Percentiles rank a stretch among this genome's conserved stretches.
phyloP scores from a whole-genome alignment of 23 red algal genomes.

The Chondrus crispus region DNA sequence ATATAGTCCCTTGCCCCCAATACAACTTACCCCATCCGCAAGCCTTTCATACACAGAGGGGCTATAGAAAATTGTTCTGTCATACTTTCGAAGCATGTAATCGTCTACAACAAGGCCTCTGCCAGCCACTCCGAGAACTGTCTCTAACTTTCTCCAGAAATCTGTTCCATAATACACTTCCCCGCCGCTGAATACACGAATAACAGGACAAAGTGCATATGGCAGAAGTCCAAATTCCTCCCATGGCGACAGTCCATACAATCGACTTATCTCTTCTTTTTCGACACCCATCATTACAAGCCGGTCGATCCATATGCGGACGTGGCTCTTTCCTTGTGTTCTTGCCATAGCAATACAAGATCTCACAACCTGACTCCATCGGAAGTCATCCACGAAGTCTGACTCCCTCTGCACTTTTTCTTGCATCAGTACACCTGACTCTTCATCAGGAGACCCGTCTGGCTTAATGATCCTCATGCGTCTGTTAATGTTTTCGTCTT shows the following conservation, averaged over 20 bases:
- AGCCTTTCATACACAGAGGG: background rate
- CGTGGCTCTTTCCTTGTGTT: background rate
- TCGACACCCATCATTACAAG: background rate
- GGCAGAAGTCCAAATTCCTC: background rate
- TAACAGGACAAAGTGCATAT: background rate
- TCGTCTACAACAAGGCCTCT: conserved; percentile 17
- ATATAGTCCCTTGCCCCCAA: background rate
- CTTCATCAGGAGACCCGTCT: background rate
- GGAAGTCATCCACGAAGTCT: conserved; percentile 15
- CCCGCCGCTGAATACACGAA: background rate
- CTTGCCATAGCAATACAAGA: background rate
- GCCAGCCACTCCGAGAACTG: conserved; percentile 6
- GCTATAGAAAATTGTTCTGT: background rate
- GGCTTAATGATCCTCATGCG: background rate
- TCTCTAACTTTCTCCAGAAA: conserved; percentile 28
- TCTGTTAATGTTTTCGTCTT: background rate
- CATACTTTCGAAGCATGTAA: conserved; percentile 19
- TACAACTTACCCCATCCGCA: background rate
- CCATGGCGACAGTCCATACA: background rate
- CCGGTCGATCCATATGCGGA: conserved; percentile 13
- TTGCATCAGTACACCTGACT: background rate
- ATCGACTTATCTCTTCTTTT: background rate
- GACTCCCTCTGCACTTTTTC: background rate
- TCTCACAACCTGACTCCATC: conserved; percentile 10
- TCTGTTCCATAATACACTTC: background rate